phyloP scores from a whole-genome alignment of 1,139 yeast species.

The Yamadazyma jaroonii region DNA sequence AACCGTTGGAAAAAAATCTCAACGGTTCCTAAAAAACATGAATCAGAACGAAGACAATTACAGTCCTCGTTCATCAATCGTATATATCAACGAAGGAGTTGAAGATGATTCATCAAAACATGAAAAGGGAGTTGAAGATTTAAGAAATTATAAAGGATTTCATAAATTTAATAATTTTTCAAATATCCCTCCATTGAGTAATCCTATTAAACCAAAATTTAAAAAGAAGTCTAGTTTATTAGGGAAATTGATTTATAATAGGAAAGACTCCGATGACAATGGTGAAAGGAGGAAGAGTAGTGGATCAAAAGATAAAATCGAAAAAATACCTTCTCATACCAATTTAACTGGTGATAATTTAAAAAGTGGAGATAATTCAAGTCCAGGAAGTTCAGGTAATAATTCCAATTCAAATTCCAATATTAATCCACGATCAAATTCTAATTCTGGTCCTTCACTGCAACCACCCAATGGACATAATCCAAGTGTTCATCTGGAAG shows the following conservation, averaged over 20 bases:
- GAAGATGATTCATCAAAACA: not conserved
- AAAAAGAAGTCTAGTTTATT: constrained; percentile 42
- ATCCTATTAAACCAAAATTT: constrained; percentile 51
- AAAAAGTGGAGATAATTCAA: too few species aligned
- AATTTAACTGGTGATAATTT: too few species aligned
- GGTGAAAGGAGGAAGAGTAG: not conserved
- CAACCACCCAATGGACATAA: not conserved
- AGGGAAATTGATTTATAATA: constrained; percentile 45
- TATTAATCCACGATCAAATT: constrained; percentile 1
- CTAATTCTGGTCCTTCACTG: not conserved
- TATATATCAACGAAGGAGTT: constrained; percentile 15
- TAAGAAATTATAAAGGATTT: constrained; percentile 44
- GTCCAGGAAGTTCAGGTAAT: not conserved
- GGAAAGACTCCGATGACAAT: constrained; percentile 29
- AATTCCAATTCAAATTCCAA: constrained; percentile 5
- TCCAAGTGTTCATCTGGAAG: constrained; percentile 2
- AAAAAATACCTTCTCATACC: not conserved
- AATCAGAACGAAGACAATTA: constrained; percentile 14
- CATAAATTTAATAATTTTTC: constrained; percentile 35
- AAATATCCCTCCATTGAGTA: constrained; percentile 48
- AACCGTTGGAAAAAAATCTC: not conserved
- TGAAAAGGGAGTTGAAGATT: not conserved
- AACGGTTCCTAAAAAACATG: not conserved
- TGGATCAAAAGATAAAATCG: constrained; percentile 1
- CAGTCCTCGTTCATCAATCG: constrained; percentile 27